phyloP scores from a whole-genome alignment of 306 rosid species.

The Casuarina equisetifolia region DNA sequence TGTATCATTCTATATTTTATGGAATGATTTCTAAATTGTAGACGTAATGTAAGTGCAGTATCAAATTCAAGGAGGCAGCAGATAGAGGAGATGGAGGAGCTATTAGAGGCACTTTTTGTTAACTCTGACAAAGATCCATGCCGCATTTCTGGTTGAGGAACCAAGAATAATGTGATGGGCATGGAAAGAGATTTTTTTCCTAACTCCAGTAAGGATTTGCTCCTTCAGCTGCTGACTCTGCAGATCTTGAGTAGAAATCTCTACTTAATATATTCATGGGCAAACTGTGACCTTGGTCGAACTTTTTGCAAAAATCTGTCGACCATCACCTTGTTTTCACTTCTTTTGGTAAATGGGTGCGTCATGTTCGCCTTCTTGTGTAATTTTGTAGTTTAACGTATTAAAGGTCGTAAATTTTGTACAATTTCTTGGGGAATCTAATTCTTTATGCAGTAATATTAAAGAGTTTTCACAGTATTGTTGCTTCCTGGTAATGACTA shows the following conservation, averaged over 20 bases:
- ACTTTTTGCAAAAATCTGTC: not conserved
- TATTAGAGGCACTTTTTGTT: slow-evolving; percentile 14
- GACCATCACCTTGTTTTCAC: not conserved
- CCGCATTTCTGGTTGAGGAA: slow-evolving; percentile 22
- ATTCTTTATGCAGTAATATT: not conserved
- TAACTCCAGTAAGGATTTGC: slow-evolving; percentile 10
- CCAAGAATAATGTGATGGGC: slow-evolving; percentile 18
- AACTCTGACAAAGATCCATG: slow-evolving; percentile 16
- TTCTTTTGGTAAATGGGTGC: not conserved
- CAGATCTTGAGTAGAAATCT: slow-evolving; percentile 25
- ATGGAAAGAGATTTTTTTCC: slow-evolving; percentile 4
- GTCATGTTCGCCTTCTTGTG: slow-evolving; percentile 14
- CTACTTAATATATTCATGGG: slow-evolving; percentile 12
- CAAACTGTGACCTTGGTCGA: slow-evolving; percentile 19
- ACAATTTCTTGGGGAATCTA: slow-evolving; percentile 15
- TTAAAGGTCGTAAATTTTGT: slow-evolving; percentile 28
- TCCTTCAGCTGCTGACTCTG: slow-evolving; percentile 24
- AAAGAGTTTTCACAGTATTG: not conserved
- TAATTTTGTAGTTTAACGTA: slow-evolving; percentile 5
- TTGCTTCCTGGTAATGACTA: too few species aligned
- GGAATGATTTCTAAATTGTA: slow-evolving; percentile 18
- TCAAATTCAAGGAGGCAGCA: slow-evolving; percentile 42
- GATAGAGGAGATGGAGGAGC: slow-evolving; percentile 26
- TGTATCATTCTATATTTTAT: slow-evolving; percentile 11
- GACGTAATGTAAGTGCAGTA: slow-evolving; percentile 37